phyloP scores from a whole-genome alignment of 2,329 filamentous ascomycete species.

The Parafenestella ontariensis region DNA sequence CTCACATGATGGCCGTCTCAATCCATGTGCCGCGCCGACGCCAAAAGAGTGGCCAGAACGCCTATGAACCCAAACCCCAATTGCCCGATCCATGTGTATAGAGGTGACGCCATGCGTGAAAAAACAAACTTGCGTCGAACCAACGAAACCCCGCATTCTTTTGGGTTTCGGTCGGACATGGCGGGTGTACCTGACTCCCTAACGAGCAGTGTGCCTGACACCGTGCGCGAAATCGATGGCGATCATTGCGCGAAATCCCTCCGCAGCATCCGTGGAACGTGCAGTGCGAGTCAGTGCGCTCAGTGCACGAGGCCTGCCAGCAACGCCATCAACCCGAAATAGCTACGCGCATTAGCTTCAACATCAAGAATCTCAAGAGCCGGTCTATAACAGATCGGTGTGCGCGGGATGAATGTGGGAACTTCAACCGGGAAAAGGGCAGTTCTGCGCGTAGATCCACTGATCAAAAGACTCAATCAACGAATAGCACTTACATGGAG shows the following conservation, averaged over 20 bases:
- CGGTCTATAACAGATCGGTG: slow-evolving; percentile 3
- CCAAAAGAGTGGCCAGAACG: neutral
- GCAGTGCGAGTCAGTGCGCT: slow-evolving; percentile 24
- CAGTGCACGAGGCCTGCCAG: slow-evolving; percentile 48
- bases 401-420: slow-evolving; percentile 9
- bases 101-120: slow-evolving; percentile 12
- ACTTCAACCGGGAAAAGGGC: slow-evolving; percentile 14
- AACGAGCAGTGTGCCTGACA: slow-evolving; percentile 14
- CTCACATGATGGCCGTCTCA: slow-evolving; percentile 1
- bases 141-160: slow-evolving; percentile 14
- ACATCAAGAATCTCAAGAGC: slow-evolving; percentile 21
- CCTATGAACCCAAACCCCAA: slow-evolving; percentile 1
- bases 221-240: slow-evolving; percentile 24
- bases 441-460: neutral
- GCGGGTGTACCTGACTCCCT: slow-evolving; percentile 11
- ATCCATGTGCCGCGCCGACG: slow-evolving; percentile 1
- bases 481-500: slow-evolving; percentile 47
- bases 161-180: slow-evolving; percentile 3
- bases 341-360: slow-evolving; percentile 47
- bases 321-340: slow-evolving; percentile 50
- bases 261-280: slow-evolving; percentile 2
- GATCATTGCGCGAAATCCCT: slow-evolving; percentile 19
- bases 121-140: slow-evolving; percentile 8
- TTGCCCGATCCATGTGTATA: neutral
- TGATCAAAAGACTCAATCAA: slow-evolving; percentile 10